Base-by-base conservation (phyloP, 176 grass and related monocot genomes). In the Eleusine indica region DNA sequence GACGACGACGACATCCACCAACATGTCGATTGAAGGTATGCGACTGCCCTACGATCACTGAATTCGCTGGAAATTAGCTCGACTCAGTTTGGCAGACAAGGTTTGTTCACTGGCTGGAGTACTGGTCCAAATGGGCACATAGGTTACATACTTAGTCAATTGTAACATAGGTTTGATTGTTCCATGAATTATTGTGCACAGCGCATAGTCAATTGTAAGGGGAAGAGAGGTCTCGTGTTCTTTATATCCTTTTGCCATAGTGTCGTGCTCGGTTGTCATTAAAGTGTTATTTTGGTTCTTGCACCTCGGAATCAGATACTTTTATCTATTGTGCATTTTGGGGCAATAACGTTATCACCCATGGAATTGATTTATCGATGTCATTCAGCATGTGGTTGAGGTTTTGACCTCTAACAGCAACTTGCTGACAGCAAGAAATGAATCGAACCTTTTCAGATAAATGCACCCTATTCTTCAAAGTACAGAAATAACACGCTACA, bases 11-110 rank as follows among this genome's bases (percentile, higher is more conserved):
- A 3, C 74, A 74, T 70, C 30, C 63, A 21, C 35, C 41, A 77
- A 25, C 84, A 90, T 64, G 25, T 68, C 75, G 88, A 90, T 79
- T 90, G 80, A 90, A 90, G 84, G 88, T 87, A 21, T 0, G 75
- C 42, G 13, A 14, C 12, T 78, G 15, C 29, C 53, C 54, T 4
- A 17, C 37, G 7, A 15, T 81, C 67, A 19, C 28, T 52, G 16
- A 7, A 37, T 7, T 6, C 42, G 0, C 28, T 38, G 62, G 3
- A 70, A 18, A 75, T 84, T 83, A 60, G 75, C 10, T 42, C 32
- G 40, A 17, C 51, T 10, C 71, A 9, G 18, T 16, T 63, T 42
- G 73, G 13, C 83, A 19, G 47, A 17, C 46, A 65, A 7, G 68
- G 13, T 16, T 21, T 64, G n/a, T 52, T 69, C 15, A 53, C 15